These are phyloP conservation scores for Apostasia ramifera DNA, from an alignment of 106 monocot genomes.

Conservation along the genomic window DNA sequence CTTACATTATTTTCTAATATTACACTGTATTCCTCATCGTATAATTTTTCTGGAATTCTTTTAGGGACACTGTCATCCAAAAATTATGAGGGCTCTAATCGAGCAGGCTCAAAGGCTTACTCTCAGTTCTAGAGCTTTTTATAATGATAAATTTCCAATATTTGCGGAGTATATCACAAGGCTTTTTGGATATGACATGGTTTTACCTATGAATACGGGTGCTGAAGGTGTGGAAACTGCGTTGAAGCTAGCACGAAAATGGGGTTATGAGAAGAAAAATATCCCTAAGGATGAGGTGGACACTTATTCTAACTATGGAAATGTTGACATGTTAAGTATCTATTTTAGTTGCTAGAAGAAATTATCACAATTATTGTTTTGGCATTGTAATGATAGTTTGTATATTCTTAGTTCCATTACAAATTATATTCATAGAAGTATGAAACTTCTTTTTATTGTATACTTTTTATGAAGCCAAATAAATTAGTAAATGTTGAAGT, in stretches of 20 bases:
- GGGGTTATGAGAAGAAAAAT: conserved; percentile 94
- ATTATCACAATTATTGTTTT: not conserved
- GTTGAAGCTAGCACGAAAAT: conserved; percentile 89
- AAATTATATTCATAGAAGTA: not conserved
- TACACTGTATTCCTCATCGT: too few relatives aligned
- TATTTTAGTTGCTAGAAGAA: not conserved
- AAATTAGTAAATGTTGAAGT: not conserved
- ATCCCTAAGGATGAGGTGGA: conserved; percentile 90
- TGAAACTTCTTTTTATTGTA: not conserved
- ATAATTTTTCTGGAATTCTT: conserved; percentile 1
- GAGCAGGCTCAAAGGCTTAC: conserved; percentile 85
- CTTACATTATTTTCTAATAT: too few relatives aligned
- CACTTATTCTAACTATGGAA: conserved; percentile 2
- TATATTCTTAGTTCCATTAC: too few relatives aligned
- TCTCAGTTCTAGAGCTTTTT: conserved; percentile 98
- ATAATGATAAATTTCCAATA: conserved; percentile 90
- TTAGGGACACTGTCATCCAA: conserved; percentile 97
- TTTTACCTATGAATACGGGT: conserved; percentile 98
- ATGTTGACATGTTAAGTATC: not conserved
- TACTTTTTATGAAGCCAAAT: not conserved
- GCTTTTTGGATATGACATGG: conserved; percentile 92
- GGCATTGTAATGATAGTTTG: too few relatives aligned
- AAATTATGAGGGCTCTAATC: conserved; percentile 70
- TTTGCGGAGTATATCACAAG: conserved; percentile 72
- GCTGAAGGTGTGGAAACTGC: conserved; percentile 98